Percentiles rank a stretch among this genome's conserved stretches.
These are phyloP conservation scores for Pichia sp. DNA, from an alignment of 1,139 yeast genomes.

Conservation along the genomic window DNA sequence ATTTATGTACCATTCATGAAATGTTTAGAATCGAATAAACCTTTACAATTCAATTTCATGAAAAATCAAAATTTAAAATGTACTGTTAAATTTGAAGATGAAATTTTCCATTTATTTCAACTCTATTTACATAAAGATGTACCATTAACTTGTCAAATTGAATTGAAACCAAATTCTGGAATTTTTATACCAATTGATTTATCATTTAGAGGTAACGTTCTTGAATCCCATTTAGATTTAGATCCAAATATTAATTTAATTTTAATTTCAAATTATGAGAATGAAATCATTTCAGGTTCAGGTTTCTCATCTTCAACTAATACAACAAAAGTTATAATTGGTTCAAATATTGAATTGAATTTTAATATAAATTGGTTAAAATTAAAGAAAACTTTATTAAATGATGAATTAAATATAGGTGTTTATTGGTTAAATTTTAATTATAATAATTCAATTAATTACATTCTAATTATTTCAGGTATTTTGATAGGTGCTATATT, in stretches of 20 bases:
- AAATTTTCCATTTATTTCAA: conserved; percentile 64
- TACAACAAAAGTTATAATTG: conserved; percentile 58
- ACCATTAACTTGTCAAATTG: conserved; percentile 65
- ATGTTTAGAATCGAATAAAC: conserved; percentile 59
- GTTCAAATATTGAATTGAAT: conserved; percentile 51
- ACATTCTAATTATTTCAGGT: conserved; percentile 9
- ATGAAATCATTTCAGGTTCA: conserved; percentile 41
- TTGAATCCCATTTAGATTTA: conserved; percentile 63
- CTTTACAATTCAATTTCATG: conserved; percentile 48
- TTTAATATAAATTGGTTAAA: conserved; percentile 55
- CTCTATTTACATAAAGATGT: conserved; percentile 70
- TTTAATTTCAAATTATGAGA: conserved; percentile 29
- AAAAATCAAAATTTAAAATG: conserved; percentile 50
- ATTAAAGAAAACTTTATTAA: conserved; percentile 6
- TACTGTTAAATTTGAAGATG: conserved; percentile 59
- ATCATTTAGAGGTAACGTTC: conserved; percentile 60
- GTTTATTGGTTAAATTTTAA: conserved; percentile 8
- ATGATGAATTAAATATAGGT: conserved; percentile 3
- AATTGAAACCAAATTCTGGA: conserved; percentile 45
- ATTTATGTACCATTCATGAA: conserved; percentile 52
- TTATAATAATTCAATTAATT: conserved; percentile 3
- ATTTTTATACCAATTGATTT: conserved; percentile 56
- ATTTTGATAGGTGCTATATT: conserved; percentile 10
- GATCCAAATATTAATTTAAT: conserved; percentile 54
- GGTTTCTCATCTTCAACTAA: conserved; percentile 62